phyloP scores from a whole-genome alignment of 306 rosid genomes.

The Glycyrrhiza uralensis region DNA sequence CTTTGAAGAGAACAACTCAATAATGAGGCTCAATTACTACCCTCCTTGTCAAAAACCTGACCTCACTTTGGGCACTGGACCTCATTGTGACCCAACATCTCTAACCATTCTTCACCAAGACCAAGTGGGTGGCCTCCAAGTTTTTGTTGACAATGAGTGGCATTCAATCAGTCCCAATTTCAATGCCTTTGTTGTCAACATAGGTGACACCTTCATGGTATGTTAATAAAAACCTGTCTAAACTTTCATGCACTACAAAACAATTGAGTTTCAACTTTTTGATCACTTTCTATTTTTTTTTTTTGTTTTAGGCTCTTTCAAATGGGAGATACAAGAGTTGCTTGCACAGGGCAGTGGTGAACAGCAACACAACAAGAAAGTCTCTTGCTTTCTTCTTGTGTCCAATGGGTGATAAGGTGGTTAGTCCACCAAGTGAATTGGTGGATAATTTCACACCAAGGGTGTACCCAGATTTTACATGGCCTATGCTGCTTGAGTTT shows the following conservation, averaged over 20 bases:
- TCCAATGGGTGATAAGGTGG: constrained; percentile 78
- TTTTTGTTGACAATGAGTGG: constrained; percentile 83
- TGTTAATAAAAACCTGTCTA: not conserved
- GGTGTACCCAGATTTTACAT: constrained; percentile 88
- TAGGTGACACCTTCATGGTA: constrained; percentile 99
- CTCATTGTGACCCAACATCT: constrained; percentile 97
- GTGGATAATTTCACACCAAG: constrained; percentile 59
- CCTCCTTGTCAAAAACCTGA: constrained; percentile 93
- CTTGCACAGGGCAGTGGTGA: constrained; percentile 97
- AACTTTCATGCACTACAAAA: not conserved
- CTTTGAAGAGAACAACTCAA: constrained; percentile 70
- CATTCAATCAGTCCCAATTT: constrained; percentile 67
- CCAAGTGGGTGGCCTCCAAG: constrained; percentile 89
- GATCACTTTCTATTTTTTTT: not conserved
- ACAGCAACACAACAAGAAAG: constrained; percentile 65
- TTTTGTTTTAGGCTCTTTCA: constrained; percentile 87
- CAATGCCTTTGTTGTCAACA: constrained; percentile 86
- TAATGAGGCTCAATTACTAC: constrained; percentile 92
- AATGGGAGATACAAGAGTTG: constrained; percentile 96
- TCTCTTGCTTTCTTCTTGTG: constrained; percentile 93
- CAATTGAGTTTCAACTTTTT: not conserved
- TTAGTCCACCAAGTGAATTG: constrained; percentile 69
- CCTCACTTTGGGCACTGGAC: constrained; percentile 86
- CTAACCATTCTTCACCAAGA: constrained; percentile 92
- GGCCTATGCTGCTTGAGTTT: constrained; percentile 82